A percentile compares a stretch with the other conserved stretches of the same genome.
These are phyloP conservation scores for Filobasidium wieringae DNA, from an alignment of 768 basidiomycete species.

Conservation along the genomic window DNA sequence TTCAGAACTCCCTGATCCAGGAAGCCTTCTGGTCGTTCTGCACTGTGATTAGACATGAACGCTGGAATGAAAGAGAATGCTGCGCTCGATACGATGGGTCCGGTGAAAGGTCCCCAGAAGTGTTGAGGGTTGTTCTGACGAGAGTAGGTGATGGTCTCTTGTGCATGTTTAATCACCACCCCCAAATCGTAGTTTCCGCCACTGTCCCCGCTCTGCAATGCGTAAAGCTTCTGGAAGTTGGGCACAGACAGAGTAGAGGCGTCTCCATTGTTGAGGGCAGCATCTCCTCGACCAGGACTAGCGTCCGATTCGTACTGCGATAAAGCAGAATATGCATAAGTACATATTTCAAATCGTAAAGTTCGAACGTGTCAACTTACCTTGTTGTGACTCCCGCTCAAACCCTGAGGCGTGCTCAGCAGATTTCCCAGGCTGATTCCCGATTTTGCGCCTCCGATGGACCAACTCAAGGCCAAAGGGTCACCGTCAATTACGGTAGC, in stretches of 20 bases:
- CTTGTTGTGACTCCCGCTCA: constrained; percentile 8
- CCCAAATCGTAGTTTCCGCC: constrained; percentile 8
- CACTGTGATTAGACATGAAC: constrained; percentile 5
- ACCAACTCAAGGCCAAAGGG: neutral
- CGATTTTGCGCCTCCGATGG: constrained; percentile 1
- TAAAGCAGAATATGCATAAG: neutral
- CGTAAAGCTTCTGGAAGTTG: constrained; percentile 6
- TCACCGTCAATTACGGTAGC: constrained; percentile 5
- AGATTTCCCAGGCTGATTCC: neutral
- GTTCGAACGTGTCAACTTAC: no score
- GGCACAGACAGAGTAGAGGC: neutral
- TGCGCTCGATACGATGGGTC: neutral
- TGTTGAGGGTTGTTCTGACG: constrained; percentile 5
- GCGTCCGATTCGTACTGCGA: constrained; percentile 4
- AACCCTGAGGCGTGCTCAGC: neutral
- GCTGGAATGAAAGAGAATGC: constrained; percentile 5
- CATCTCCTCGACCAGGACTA: neutral
- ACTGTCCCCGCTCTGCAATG: neutral
- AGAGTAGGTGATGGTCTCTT: constrained; percentile 5
- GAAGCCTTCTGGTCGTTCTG: constrained; percentile 1
- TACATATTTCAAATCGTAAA: no score
- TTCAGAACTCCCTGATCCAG: constrained; percentile 4
- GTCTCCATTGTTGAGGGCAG: neutral
- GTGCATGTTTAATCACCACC: constrained; percentile 2
- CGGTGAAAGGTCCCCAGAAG: neutral